Base-by-base conservation (phyloP, 148 eudicot genomes). In the Simmondsia chinensis region DNA sequence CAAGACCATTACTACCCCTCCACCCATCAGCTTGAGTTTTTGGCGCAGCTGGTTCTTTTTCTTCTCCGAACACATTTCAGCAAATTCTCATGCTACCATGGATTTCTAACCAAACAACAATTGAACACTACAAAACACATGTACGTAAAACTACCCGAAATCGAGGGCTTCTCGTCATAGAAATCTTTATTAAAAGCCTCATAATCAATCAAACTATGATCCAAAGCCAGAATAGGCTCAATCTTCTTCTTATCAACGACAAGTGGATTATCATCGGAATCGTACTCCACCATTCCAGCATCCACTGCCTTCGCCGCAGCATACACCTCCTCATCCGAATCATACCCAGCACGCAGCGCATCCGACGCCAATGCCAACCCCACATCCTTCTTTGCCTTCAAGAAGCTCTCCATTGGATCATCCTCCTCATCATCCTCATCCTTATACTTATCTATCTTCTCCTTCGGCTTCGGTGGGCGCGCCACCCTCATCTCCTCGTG, bases 261-360 rank as follows among this genome's bases (percentile, higher is more conserved):
- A 44, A 91, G 38, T 0, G 99, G 99, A 68, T 91, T 91, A 66
- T 91, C 99, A 43, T 91, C 99, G 2, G 76, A 68, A 64, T 91
- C 99, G 68, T 91, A 91, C 68, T 91, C 95, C 23, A 91, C 3
- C 79, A 76, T 15, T 13, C 99, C 99, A 11, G 88, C 94, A 55
- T 91, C 99, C 33, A 91, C 95, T 1, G 99, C 99, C 65, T 91
- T 91, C 1, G 99, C 99, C 0, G 99, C 95, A 2, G 99, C 99
- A 45, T 91, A 91, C 50, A 91, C 99, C 82, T 91, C 99, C 73
- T 91, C 89, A 27, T 91, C 99, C 1, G 89, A 76, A 70, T 91
- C 75, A 24, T 91, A 91, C 9, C 99, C 99, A 0, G 99, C 99
- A 3, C 58, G 69, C 13, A 91, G 55, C 3, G 67, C 99, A 23